A percentile compares a stretch with the other conserved stretches of the same genome.
These are phyloP conservation scores for Turnera subulata DNA, from an alignment of 345 rosid genomes.

Conservation along the genomic window DNA sequence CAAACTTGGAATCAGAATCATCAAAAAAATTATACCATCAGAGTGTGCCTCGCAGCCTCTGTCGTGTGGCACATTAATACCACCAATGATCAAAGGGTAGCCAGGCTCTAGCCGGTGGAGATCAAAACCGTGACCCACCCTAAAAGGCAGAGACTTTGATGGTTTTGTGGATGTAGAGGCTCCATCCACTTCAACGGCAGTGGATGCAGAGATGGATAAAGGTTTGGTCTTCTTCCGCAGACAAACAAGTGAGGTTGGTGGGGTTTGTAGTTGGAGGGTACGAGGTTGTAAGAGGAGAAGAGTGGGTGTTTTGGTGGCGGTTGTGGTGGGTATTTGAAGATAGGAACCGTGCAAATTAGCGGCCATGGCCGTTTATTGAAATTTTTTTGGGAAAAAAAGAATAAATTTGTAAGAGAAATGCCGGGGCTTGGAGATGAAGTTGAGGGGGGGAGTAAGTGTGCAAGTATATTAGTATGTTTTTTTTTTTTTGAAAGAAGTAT, in stretches of 20 bases:
- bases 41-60: slow-evolving; percentile 99
- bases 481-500: too few species aligned
- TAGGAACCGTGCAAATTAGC: slow-evolving; percentile 26
- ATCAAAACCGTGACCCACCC: slow-evolving; percentile 96
- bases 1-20: not conserved
- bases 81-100: slow-evolving; percentile 89
- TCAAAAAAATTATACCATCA: slow-evolving; percentile 51
- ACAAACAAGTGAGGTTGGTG: slow-evolving; percentile 12
- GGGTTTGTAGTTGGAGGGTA: not conserved
- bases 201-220: slow-evolving; percentile 28
- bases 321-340: slow-evolving; percentile 16
- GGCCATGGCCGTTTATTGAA: slow-evolving; percentile 45
- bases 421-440: too few species aligned
- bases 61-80: slow-evolving; percentile 86
- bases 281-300: slow-evolving; percentile 20
- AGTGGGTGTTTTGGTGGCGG: slow-evolving; percentile 13
- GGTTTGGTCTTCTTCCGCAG: slow-evolving; percentile 14
- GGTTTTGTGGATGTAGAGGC: slow-evolving; percentile 37
- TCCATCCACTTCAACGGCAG: slow-evolving; percentile 44
- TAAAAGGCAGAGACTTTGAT: slow-evolving; percentile 62
- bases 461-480: not conserved
- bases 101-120: slow-evolving; percentile 93
- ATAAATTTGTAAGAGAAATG: too few species aligned
- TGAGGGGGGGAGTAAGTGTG: not conserved
- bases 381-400: too few species aligned